Evolutionary conservation across 1,139 yeast species (phyloP), one percentile per base, ranked within the genome.

Genomic region (Zygoascus meyerae): DNA sequence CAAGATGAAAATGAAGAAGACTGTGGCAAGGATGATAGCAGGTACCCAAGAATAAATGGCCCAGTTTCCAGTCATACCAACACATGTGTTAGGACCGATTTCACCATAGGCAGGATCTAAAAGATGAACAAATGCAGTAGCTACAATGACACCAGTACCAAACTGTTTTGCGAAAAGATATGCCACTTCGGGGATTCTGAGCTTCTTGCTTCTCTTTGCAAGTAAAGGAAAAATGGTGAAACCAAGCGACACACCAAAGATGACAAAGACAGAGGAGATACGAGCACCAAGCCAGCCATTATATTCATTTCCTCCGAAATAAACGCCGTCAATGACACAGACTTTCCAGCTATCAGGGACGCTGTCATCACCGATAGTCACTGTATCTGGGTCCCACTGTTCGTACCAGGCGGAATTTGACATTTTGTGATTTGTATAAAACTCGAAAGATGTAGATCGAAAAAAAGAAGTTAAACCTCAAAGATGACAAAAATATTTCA

Each of bases 111-210:
- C 95, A 0, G 95, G 95, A 55, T 81, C 81, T 59, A 87, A 68
- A 53, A 89, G 70, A 68, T 89, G 97, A 47, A 87, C 81, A 58
- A 86, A 85, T 0, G 95, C 94, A 3, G 96, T 87, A 3, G 95
- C 89, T 5, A 87, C 74, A 59, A 89, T 87, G 44, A 89, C 95
- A 49, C 97, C 97, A 1, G 95, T 82, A 55, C 96, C 97, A 62
- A 89, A 87, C 53, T 67, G 69, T 36, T 55, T 81, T 45, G 86
- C 83, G 46, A 79, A 67, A 56, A 83, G 77, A 60, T 76, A 84
- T 48, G 80, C 77, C 78, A 81, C 76, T 26, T 71, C 57, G 3
- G 80, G 85, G 55, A 80, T 59, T 50, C 73, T 68, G 47, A 69
- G 45, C 47, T 62, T 45, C 43, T 54, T 57, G 45, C 55, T 45